Percentiles rank a stretch among this genome's conserved stretches.
Conservation (phyloP, 805 yeast genomes). For the Komagataella ulmi region DNA sequence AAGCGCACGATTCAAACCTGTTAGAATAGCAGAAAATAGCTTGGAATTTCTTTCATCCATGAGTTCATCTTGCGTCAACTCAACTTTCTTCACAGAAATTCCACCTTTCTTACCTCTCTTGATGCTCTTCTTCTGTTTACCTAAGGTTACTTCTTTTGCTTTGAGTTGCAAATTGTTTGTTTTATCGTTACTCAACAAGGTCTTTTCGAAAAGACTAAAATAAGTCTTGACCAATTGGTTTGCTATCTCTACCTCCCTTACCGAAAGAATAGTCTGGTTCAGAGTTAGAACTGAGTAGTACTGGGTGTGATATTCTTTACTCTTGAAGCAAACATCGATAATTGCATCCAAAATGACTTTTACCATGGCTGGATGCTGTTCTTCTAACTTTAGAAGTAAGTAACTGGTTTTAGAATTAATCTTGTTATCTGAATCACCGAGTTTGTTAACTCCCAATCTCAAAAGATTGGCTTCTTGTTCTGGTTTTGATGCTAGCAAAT, state of each 20-base stretch:
- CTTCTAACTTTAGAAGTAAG: slow-evolving; percentile 66
- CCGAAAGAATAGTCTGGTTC: slow-evolving; percentile 83
- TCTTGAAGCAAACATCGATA: slow-evolving; percentile 65
- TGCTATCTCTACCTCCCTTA: slow-evolving; percentile 68
- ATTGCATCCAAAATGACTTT: slow-evolving; percentile 65
- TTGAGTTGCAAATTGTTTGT: slow-evolving; percentile 23
- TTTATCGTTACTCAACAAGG: slow-evolving; percentile 55
- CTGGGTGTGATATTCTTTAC: slow-evolving; percentile 73
- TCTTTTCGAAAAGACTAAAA: slow-evolving; percentile 74
- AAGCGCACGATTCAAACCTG: slow-evolving; percentile 93
- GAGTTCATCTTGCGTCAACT: slow-evolving; percentile 50
- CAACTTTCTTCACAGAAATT: slow-evolving; percentile 49
- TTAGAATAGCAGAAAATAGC: slow-evolving; percentile 77
- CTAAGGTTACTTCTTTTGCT: slow-evolving; percentile 31
- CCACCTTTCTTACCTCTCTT: slow-evolving; percentile 87
- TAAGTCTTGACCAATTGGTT: slow-evolving; percentile 74
- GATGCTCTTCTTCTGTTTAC: slow-evolving; percentile 58
- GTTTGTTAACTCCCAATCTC: slow-evolving; percentile 80
- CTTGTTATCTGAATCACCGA: slow-evolving; percentile 87
- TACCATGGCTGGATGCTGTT: slow-evolving; percentile 94
- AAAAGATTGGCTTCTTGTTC: slow-evolving; percentile 93
- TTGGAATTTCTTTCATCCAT: slow-evolving; percentile 72
- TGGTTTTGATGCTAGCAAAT: slow-evolving; percentile 72
- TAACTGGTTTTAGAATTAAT: slow-evolving; percentile 84
- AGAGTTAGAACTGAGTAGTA: slow-evolving; percentile 82